Evolutionary conservation across 169 alveolate genomes (phyloP), one percentile per base, ranked within the genome.

Genomic region (Eimeria maxima): DNA sequence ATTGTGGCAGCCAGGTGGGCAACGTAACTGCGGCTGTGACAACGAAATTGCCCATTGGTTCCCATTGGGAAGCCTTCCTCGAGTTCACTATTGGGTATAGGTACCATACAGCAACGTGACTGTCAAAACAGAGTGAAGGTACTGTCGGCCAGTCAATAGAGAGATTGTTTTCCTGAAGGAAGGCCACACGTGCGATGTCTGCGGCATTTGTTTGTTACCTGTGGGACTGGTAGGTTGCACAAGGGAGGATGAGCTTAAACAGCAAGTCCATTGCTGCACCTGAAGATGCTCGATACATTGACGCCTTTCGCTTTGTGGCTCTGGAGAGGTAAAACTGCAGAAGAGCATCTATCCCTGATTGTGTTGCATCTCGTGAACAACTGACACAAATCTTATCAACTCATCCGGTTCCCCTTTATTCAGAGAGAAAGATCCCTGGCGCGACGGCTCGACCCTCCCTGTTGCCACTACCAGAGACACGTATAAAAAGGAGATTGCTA

Each of bases 341-440:
- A 65, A 22, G 45, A 38, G 27, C 27, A 73, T 50, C 20, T 73
- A 8, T 18, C 83, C 45, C 16, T 11, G 29, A 27, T 18, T 73
- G 27, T 8, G 27, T 2, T 38, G 18, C 83, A 0, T 8, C 27
- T 14, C 50, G 83, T 29, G 53, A 14, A 38, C 50, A 14, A 18
- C 20, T 33, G 55, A 38, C 29, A 18, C 27, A 13, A 2, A 38
- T 0, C 6, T 14, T 18, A 6, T 53, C 5, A 2, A 69, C 83
- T 14, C 33, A 69, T 20, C 5, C 20, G 55, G 55, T 14, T 73
- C 83, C 29, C 18, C 55, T 29, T 14, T 67, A 55, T 33, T 33
- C 94, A 93, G 96, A 81, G 74, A 53, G 4, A 38, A 73, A 53
- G 81, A 95, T 45, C 76, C 90, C 0, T 95, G 96, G 96, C 86